These are phyloP conservation scores for Mycena vitilis DNA, from an alignment of 768 basidiomycete genomes.

Conservation along the genomic window DNA sequence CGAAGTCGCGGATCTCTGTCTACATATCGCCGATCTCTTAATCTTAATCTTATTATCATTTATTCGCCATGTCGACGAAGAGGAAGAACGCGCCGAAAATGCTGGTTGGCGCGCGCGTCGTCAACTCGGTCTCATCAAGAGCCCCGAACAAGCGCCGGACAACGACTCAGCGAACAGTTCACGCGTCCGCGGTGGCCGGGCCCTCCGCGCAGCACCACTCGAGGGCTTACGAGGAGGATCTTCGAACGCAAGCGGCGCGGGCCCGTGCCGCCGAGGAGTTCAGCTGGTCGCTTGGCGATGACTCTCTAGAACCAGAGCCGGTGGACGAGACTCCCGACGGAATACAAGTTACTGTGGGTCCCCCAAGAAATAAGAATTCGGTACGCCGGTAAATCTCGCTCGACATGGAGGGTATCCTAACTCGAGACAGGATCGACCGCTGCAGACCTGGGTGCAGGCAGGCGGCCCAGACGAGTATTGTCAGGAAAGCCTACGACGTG, in stretches of 20 bases:
- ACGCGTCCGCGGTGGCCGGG: background rate
- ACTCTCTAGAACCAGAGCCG: background rate
- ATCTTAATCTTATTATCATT: too few relatives aligned
- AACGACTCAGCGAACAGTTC: background rate
- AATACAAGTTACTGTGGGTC: background rate
- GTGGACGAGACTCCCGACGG: background rate
- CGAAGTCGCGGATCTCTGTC: too few relatives aligned
- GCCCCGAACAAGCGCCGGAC: background rate
- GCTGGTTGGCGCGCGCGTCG: background rate
- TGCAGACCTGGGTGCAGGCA: slow-evolving; percentile 1
- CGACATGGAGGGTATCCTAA: background rate
- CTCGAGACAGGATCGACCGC: slow-evolving; percentile 4
- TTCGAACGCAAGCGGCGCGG: background rate
- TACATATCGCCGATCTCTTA: background rate
- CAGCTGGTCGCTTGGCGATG: slow-evolving; percentile 3
- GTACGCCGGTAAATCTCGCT: background rate
- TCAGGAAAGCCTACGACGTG: background rate
- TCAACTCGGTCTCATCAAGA: background rate
- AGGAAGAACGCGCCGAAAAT: background rate
- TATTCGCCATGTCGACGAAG: too few relatives aligned
- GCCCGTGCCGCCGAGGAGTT: background rate
- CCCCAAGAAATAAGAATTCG: background rate
- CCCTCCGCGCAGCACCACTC: background rate
- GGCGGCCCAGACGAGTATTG: background rate
- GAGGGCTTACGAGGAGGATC: background rate